phyloP scores from a whole-genome alignment of 2,329 filamentous ascomycete genomes.

The Metarhizium guizhouense region DNA sequence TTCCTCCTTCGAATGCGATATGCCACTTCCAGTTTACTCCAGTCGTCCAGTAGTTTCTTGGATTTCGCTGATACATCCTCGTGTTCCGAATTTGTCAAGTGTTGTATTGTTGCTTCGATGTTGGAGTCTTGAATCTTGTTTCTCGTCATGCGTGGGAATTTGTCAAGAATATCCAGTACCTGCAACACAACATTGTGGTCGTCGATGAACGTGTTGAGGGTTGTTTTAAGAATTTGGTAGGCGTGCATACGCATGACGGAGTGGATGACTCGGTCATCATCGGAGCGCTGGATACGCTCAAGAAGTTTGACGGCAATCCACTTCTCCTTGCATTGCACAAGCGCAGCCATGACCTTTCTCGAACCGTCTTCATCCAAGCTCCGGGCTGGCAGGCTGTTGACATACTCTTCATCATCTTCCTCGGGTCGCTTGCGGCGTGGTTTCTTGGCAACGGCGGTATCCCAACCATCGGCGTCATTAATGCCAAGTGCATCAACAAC shows the following conservation, averaged over 20 bases:
- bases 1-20: slow-evolving; percentile 93
- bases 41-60: slow-evolving; percentile 64
- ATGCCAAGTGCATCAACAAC: slow-evolving; percentile 95
- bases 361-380: slow-evolving; percentile 74
- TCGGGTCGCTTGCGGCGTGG: slow-evolving; percentile 84
- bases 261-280: slow-evolving; percentile 80
- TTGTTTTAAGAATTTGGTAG: slow-evolving; percentile 87
- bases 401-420: slow-evolving; percentile 92
- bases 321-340: slow-evolving; percentile 98
- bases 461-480: slow-evolving; percentile 86
- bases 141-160: slow-evolving; percentile 79
- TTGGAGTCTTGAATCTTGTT: slow-evolving; percentile 98
- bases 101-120: slow-evolving; percentile 74
- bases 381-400: slow-evolving; percentile 77
- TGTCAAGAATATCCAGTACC: slow-evolving; percentile 80
- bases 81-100: slow-evolving; percentile 58
- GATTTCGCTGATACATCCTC: slow-evolving; percentile 67
- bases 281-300: slow-evolving; percentile 74
- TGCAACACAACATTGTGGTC: slow-evolving; percentile 86
- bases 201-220: slow-evolving; percentile 75
- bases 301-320: slow-evolving; percentile 97
- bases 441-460: slow-evolving; percentile 80
- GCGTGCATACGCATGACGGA: slow-evolving; percentile 93
- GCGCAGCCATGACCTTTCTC: slow-evolving; percentile 88
- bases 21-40: slow-evolving; percentile 81